Conservation (phyloP, 257 asterid species). For the Dorcoceras hygrometricum region DNA sequence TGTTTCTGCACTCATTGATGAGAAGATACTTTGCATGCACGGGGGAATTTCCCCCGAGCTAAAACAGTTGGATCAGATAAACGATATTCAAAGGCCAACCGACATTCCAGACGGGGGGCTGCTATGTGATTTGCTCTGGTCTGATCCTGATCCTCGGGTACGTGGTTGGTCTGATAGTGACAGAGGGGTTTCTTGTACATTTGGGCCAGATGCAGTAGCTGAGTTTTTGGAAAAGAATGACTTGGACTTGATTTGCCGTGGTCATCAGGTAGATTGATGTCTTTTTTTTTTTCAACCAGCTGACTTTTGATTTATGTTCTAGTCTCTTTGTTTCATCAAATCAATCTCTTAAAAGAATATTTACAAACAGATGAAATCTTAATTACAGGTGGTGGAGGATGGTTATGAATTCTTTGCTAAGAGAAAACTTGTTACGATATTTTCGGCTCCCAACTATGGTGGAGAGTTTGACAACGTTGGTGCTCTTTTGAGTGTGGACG, state of each 20-base stretch:
- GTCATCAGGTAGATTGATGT: constrained; percentile 62
- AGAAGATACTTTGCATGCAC: constrained; percentile 63
- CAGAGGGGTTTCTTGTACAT: constrained; percentile 77
- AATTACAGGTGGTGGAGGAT: constrained; percentile 74
- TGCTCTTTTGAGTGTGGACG: constrained; percentile 69
- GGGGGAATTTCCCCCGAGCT: constrained; percentile 82
- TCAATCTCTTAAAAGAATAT: neutral
- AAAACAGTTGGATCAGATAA: constrained; percentile 52
- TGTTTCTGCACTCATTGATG: constrained; percentile 52
- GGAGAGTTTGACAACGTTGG: constrained; percentile 84
- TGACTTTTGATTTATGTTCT: neutral
- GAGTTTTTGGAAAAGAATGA: constrained; percentile 60
- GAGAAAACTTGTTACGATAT: constrained; percentile 61
- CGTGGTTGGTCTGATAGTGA: constrained; percentile 77
- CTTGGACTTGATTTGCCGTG: constrained; percentile 79
- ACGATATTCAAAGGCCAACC: constrained; percentile 51
- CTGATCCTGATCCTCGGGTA: constrained; percentile 64
- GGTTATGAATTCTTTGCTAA: constrained; percentile 85
- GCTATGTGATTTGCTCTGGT: constrained; percentile 80
- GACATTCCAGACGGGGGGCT: constrained; percentile 78
- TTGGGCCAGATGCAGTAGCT: constrained; percentile 69
- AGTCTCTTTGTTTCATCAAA: neutral
- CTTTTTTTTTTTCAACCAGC: neutral
- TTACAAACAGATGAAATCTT: neutral
- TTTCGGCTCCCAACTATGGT: constrained; percentile 78